These are phyloP conservation scores for Eucalyptus cloeziana DNA, from an alignment of 345 rosid species.

Conservation along the genomic window DNA sequence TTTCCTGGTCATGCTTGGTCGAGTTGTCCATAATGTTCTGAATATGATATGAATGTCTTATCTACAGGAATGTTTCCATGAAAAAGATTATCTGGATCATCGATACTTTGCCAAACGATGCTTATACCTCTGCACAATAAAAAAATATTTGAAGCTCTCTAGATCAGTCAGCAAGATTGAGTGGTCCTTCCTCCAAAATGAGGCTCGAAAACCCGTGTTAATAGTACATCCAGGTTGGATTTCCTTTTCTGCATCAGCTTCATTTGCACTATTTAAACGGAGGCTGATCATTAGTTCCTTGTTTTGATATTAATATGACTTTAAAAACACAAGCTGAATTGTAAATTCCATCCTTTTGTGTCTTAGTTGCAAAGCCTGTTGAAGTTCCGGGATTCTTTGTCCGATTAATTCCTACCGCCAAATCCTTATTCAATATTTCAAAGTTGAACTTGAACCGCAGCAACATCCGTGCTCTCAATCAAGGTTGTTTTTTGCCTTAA, in stretches of 20 bases:
- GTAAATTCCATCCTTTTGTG: neutral
- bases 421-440: constrained; percentile 42
- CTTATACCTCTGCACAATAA: constrained; percentile 64
- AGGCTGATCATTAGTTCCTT: neutral
- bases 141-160: constrained; percentile 45
- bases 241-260: neutral
- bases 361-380: constrained; percentile 31
- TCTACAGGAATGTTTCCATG: constrained; percentile 75
- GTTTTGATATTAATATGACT: neutral
- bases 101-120: constrained; percentile 89
- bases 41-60: neutral
- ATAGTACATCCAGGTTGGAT: constrained; percentile 63
- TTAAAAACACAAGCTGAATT: neutral
- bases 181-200: constrained; percentile 74
- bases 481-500: constrained; percentile 26
- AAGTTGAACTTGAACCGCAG: constrained; percentile 63
- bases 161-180: constrained; percentile 43
- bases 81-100: constrained; percentile 78
- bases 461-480: constrained; percentile 48
- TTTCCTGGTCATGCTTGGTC: neutral
- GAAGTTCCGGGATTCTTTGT: constrained; percentile 48
- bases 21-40: neutral
- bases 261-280: neutral
- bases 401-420: constrained; percentile 69
- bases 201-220: constrained; percentile 83